Percentiles rank a stretch among this genome's conserved stretches.
These are phyloP conservation scores for Amorphotheca resinae DNA, from an alignment of 495 filamentous ascomycete genomes.

Conservation along the genomic window DNA sequence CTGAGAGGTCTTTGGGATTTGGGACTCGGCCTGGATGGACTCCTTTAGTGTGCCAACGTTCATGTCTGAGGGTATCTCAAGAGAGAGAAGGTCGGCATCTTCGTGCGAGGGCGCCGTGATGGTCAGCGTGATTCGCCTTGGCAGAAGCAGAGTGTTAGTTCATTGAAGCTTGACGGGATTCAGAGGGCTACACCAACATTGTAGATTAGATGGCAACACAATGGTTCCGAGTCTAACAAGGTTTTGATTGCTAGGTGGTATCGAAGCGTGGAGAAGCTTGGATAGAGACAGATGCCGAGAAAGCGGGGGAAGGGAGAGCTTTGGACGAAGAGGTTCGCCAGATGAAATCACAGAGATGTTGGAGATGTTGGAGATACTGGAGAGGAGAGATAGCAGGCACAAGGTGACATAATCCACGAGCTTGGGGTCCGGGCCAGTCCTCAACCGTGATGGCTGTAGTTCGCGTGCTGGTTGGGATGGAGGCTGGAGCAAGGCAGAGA, in stretches of 20 bases:
- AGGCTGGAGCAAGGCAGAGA: too few species aligned
- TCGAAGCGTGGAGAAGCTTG: neutral
- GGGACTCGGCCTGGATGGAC: constrained; percentile 51
- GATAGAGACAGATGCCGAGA: neutral
- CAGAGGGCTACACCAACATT: constrained; percentile 11
- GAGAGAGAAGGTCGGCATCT: constrained; percentile 68
- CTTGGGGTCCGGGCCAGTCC: too few species aligned
- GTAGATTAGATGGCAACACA: constrained; percentile 1
- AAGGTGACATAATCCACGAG: constrained; percentile 1
- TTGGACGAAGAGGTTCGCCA: neutral
- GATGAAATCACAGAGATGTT: neutral
- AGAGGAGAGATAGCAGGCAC: neutral
- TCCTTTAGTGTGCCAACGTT: constrained; percentile 79
- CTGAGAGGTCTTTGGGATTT: constrained; percentile 42
- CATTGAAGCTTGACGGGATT: too few species aligned
- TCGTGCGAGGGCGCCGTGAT: constrained; percentile 57
- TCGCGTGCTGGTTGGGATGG: too few species aligned
- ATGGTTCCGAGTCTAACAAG: neutral
- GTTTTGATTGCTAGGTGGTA: neutral
- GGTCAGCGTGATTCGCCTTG: constrained; percentile 75
- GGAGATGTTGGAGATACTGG: neutral
- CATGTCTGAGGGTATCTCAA: constrained; percentile 75
- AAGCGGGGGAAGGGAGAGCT: neutral
- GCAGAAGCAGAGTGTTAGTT: constrained; percentile 5
- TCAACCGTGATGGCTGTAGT: too few species aligned